Percentiles rank a stretch among this genome's conserved stretches.
These are phyloP conservation scores for Ascodesmis nigricans DNA, from an alignment of 495 filamentous ascomycete genomes.

Conservation along the genomic window DNA sequence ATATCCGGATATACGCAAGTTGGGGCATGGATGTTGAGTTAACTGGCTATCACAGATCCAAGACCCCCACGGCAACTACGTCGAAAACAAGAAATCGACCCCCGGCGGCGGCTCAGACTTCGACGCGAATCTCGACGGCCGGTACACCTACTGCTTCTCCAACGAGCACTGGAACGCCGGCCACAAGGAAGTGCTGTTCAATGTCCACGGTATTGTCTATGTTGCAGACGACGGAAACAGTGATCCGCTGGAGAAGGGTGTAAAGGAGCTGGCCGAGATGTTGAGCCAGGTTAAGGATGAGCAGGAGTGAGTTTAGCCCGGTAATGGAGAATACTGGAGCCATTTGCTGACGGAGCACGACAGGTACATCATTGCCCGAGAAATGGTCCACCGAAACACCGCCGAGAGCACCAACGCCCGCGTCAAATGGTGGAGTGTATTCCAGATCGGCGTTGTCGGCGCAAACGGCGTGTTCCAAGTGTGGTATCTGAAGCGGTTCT, in stretches of 20 bases:
- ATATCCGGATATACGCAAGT: too few relatives aligned
- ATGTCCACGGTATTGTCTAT: conserved; percentile 96
- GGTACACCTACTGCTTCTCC: conserved; percentile 93
- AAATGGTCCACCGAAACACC: conserved; percentile 90
- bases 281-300: conserved; percentile 87
- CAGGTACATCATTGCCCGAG: conserved; percentile 64
- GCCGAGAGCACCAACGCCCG: conserved; percentile 92
- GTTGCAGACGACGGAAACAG: conserved; percentile 60
- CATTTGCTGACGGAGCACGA: background rate
- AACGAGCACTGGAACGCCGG: conserved; percentile 86
- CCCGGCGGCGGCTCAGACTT: conserved; percentile 89
- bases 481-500: conserved; percentile 97
- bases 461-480: conserved; percentile 94
- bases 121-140: conserved; percentile 61
- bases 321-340: background rate
- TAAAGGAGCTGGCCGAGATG: conserved; percentile 64
- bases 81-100: conserved; percentile 52
- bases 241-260: conserved; percentile 82
- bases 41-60: too few relatives aligned
- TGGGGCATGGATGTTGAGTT: too few relatives aligned
- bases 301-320: conserved; percentile 38
- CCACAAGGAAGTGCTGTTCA: conserved; percentile 94
- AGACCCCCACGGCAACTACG: conserved; percentile 50
- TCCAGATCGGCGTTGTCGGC: conserved; percentile 73
- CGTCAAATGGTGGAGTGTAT: conserved; percentile 99